phyloP scores from a whole-genome alignment of 2,329 filamentous ascomycete genomes.

The Hansfordia pulvinata region DNA sequence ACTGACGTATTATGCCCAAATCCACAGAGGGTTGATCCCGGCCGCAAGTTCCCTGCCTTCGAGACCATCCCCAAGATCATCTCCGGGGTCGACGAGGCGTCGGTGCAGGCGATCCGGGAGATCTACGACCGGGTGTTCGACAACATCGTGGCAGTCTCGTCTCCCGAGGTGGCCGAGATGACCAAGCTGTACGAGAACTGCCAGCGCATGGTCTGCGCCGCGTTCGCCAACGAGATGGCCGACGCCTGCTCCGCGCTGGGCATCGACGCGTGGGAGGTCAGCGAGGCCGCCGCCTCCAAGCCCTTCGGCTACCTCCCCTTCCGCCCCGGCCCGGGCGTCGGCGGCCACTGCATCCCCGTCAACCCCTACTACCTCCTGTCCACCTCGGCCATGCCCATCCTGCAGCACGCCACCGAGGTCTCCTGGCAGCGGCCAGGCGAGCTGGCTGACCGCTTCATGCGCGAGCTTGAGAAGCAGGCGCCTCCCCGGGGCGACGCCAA shows the following conservation, averaged over 20 bases:
- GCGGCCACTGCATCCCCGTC: constrained; percentile 41
- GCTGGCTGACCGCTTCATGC: constrained; percentile 22
- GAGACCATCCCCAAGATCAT: constrained; percentile 36
- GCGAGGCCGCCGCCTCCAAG: constrained; percentile 31
- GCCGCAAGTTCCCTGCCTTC: constrained; percentile 24
- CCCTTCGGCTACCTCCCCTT: constrained; percentile 38
- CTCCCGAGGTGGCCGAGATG: constrained; percentile 42
- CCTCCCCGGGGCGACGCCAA: background rate
- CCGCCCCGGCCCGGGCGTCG: constrained; percentile 33
- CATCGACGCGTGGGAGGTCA: constrained; percentile 38
- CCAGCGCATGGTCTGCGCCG: constrained; percentile 39
- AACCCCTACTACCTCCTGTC: constrained; percentile 39
- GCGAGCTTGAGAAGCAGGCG: constrained; percentile 11
- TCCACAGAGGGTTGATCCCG: constrained; percentile 35
- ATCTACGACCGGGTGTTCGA: constrained; percentile 35
- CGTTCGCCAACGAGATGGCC: constrained; percentile 42
- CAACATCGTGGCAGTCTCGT: constrained; percentile 30
- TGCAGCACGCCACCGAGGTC: constrained; percentile 26
- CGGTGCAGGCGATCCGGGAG: constrained; percentile 25
- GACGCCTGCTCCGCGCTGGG: constrained; percentile 30
- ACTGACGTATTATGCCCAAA: too few relatives aligned
- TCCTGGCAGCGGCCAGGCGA: constrained; percentile 27
- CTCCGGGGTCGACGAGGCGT: constrained; percentile 34
- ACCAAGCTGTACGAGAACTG: constrained; percentile 46
- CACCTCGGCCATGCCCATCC: constrained; percentile 30